These are phyloP conservation scores for Penicillium concentricum DNA, from an alignment of 2,329 filamentous ascomycete species.

Conservation along the genomic window DNA sequence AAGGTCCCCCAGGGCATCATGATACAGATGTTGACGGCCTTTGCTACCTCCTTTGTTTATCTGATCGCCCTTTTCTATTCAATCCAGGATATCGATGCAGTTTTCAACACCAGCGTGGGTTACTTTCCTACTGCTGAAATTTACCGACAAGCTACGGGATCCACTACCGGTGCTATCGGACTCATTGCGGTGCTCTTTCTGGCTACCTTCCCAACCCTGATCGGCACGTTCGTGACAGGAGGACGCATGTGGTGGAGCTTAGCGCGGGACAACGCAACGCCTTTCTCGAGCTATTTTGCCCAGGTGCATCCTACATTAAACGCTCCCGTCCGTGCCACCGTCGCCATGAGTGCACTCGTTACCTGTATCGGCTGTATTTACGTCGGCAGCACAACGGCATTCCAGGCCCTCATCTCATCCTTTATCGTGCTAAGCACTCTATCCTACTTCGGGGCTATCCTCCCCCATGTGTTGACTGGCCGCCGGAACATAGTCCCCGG, in stretches of 20 bases:
- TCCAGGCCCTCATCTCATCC: slow-evolving; percentile 63
- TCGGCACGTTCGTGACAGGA: slow-evolving; percentile 56
- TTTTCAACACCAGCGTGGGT: slow-evolving; percentile 46
- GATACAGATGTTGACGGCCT: slow-evolving; percentile 47
- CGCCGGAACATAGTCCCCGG: slow-evolving; percentile 53
- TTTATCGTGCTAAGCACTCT: slow-evolving; percentile 56
- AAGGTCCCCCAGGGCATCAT: slow-evolving; percentile 48
- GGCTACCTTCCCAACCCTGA: slow-evolving; percentile 52
- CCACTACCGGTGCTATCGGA: slow-evolving; percentile 51
- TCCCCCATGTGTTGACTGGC: slow-evolving; percentile 54
- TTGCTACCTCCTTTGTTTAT: slow-evolving; percentile 46
- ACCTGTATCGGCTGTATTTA: slow-evolving; percentile 64
- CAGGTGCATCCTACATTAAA: slow-evolving; percentile 47
- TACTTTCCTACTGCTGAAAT: slow-evolving; percentile 65
- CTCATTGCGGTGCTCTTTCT: slow-evolving; percentile 56
- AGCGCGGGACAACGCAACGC: slow-evolving; percentile 57
- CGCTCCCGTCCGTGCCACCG: slow-evolving; percentile 57
- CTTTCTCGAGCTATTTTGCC: slow-evolving; percentile 51
- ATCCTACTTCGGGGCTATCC: slow-evolving; percentile 63
- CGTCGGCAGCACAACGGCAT: slow-evolving; percentile 64
- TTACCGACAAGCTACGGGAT: slow-evolving; percentile 60
- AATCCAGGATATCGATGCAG: slow-evolving; percentile 48
- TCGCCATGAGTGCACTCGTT: slow-evolving; percentile 51
- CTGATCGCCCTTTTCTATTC: slow-evolving; percentile 45
- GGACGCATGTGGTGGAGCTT: slow-evolving; percentile 62